Percentiles rank a stretch among this genome's conserved stretches.
phyloP scores from a whole-genome alignment of 805 yeast species.

The Vanderwaltozyma yarrowii region DNA sequence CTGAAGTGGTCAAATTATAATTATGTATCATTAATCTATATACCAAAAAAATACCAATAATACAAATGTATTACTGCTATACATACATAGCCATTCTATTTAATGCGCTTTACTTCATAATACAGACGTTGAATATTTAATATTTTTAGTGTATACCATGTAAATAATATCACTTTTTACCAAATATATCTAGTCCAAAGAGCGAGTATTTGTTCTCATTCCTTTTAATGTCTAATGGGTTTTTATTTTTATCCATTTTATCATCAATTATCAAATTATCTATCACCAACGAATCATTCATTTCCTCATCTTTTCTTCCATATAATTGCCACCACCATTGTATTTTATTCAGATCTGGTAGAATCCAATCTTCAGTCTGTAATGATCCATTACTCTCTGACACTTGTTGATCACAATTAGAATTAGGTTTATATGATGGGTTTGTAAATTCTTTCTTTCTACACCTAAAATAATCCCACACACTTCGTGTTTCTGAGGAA shows the following conservation, averaged over 20 bases:
- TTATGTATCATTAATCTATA: background rate
- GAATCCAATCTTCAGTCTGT: constrained; percentile 33
- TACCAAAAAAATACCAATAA: too few species aligned
- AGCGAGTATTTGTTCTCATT: background rate
- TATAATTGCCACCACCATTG: constrained; percentile 86
- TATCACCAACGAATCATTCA: too few species aligned
- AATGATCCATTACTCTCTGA: background rate
- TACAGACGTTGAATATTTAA: too few species aligned
- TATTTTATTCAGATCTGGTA: constrained; percentile 39
- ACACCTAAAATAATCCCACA: constrained; percentile 89
- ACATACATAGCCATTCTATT: too few species aligned
- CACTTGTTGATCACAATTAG: background rate
- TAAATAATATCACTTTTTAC: constrained; percentile 2
- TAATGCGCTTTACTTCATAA: too few species aligned
- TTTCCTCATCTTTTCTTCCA: constrained; percentile 63
- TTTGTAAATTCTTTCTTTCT: constrained; percentile 62
- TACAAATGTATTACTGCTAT: too few species aligned
- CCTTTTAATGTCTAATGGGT: background rate
- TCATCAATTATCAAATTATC: too few species aligned
- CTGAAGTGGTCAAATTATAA: constrained; percentile 24
- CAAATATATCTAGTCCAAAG: constrained; percentile 18
- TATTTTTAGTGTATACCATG: too few species aligned
- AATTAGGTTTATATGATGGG: constrained; percentile 28
- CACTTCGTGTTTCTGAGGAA: constrained; percentile 51
- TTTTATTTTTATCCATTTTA: background rate